These are phyloP conservation scores for Isatis lusitanica DNA, from an alignment of 441 rosid genomes.

Conservation along the genomic window DNA sequence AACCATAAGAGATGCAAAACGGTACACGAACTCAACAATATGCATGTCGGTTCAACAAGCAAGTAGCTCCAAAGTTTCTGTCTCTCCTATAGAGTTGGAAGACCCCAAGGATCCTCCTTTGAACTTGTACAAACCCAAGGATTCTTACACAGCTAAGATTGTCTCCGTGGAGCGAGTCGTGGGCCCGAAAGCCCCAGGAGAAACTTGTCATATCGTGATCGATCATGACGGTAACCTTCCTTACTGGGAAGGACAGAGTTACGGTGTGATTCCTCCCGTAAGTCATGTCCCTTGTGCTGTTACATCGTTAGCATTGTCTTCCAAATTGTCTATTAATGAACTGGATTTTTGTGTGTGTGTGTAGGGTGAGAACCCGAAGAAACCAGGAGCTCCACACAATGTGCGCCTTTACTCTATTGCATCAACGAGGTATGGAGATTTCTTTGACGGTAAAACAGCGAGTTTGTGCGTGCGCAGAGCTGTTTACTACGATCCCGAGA, in stretches of 20 bases:
- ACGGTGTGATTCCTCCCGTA: slow-evolving; percentile 91
- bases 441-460: slow-evolving; percentile 74
- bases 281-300: slow-evolving; percentile 32
- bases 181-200: slow-evolving; percentile 84
- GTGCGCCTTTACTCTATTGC: slow-evolving; percentile 92
- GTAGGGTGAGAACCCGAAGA: slow-evolving; percentile 95
- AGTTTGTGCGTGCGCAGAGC: slow-evolving; percentile 92
- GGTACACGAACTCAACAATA: slow-evolving; percentile 19
- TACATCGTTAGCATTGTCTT: neutral
- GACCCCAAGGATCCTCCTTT: slow-evolving; percentile 71
- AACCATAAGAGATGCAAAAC: slow-evolving; percentile 39
- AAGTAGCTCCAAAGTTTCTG: slow-evolving; percentile 59
- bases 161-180: slow-evolving; percentile 87
- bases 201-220: slow-evolving; percentile 88
- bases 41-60: slow-evolving; percentile 88
- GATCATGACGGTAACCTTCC: slow-evolving; percentile 86
- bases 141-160: slow-evolving; percentile 77
- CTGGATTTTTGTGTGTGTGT: neutral
- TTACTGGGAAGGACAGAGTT: slow-evolving; percentile 98
- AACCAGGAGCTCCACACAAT: slow-evolving; percentile 74
- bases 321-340: neutral
- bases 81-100: slow-evolving; percentile 69
- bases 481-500: slow-evolving; percentile 82
- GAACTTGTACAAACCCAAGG: slow-evolving; percentile 73
- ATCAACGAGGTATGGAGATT: slow-evolving; percentile 83